phyloP scores from a whole-genome alignment of 2,329 filamentous ascomycete species.

The Raffaelea ambrosiae region DNA sequence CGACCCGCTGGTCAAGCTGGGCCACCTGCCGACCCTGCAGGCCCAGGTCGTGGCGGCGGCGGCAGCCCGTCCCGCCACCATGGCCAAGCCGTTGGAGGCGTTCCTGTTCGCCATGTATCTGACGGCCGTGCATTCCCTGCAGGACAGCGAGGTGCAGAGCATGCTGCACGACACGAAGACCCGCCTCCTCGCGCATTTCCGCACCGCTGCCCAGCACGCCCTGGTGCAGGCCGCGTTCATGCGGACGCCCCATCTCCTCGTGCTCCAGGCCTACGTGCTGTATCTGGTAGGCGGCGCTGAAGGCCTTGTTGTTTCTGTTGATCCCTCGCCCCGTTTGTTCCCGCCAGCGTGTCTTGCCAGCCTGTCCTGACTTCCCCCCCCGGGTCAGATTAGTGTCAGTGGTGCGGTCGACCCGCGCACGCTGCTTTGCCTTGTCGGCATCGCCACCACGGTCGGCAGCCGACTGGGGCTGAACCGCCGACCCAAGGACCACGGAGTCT shows the following conservation, averaged over 20 bases:
- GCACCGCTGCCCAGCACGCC: conserved; percentile 14
- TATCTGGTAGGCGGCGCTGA: conserved; percentile 16
- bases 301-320: not conserved
- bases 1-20: not conserved
- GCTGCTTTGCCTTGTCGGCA: conserved; percentile 15
- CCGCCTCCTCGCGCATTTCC: conserved; percentile 15
- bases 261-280: conserved; percentile 18
- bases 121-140: not conserved
- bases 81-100: not conserved
- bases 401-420: conserved; percentile 6
- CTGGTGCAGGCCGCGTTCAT: conserved; percentile 17
- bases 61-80: not conserved
- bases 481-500: conserved; percentile 33
- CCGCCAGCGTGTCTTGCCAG: too few species aligned
- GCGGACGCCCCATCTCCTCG: conserved; percentile 16
- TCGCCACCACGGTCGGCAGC: conserved; percentile 14
- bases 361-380: too few species aligned
- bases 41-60: not conserved
- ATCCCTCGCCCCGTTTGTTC: too few species aligned
- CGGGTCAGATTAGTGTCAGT: not conserved
- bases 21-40: not conserved
- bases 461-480: conserved; percentile 29
- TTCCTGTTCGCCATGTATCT: not conserved
- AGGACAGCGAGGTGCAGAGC: not conserved
- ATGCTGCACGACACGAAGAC: not conserved